Conservation (phyloP, 2,329 filamentous ascomycete species). For the Ceratocystis colombiana region DNA sequence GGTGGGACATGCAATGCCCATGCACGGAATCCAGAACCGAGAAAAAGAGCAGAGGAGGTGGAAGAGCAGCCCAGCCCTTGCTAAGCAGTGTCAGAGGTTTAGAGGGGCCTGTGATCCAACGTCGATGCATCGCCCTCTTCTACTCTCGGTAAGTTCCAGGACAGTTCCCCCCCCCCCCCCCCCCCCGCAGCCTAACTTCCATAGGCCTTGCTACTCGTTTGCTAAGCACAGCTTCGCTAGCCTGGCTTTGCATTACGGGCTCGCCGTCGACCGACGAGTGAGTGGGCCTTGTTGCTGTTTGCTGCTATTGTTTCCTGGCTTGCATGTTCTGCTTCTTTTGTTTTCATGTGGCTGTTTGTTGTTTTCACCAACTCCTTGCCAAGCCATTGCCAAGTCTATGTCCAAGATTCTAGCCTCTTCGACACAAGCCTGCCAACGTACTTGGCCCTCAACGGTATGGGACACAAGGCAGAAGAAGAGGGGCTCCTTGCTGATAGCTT, state of each 20-base stretch:
- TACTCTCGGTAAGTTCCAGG: slow-evolving; percentile 11
- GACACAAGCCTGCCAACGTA: neutral
- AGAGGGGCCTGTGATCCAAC: neutral
- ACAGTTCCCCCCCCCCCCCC: neutral
- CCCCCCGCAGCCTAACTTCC: neutral
- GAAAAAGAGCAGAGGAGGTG: neutral
- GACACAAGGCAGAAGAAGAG: neutral
- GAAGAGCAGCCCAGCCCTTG: neutral
- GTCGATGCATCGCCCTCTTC: neutral
- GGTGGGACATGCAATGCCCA: slow-evolving; percentile 9
- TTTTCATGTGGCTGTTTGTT: neutral
- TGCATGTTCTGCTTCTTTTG: neutral
- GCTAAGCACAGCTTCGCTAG: no score
- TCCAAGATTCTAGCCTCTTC: slow-evolving; percentile 4
- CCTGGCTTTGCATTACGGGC: no score
- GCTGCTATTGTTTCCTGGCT: neutral
- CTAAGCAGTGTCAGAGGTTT: neutral
- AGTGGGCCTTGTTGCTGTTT: neutral
- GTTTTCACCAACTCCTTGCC: neutral
- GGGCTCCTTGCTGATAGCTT: neutral
- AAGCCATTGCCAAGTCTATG: neutral
- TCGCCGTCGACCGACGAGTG: no score
- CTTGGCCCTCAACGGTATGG: neutral
- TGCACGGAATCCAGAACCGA: slow-evolving; percentile 14
- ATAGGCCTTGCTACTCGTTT: neutral